Percentiles rank a stretch among this genome's conserved stretches.
Conservation (phyloP, 345 rosid genomes). For the Eutrema japonicum region DNA sequence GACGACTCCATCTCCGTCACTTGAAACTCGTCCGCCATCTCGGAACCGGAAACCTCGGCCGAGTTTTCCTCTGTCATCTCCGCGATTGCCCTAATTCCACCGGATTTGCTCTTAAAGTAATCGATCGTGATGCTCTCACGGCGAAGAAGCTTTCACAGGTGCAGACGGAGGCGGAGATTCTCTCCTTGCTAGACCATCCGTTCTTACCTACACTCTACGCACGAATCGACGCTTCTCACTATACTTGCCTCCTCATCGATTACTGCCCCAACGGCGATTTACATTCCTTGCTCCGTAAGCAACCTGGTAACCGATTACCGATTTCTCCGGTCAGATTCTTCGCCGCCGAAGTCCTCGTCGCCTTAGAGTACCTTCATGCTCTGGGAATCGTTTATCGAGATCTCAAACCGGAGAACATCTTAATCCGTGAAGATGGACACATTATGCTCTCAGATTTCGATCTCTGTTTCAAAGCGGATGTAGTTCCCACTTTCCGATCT, state of each 20-base stretch:
- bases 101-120: slow-evolving; percentile 67
- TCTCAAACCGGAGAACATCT: slow-evolving; percentile 90
- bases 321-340: slow-evolving; percentile 68
- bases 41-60: slow-evolving; percentile 72
- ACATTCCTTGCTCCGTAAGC: slow-evolving; percentile 72
- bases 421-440: slow-evolving; percentile 81
- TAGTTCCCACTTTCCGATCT: slow-evolving; percentile 52
- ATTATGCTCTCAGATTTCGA: slow-evolving; percentile 91
- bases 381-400: slow-evolving; percentile 82
- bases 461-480: slow-evolving; percentile 64
- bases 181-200: slow-evolving; percentile 77
- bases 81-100: slow-evolving; percentile 56
- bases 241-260: slow-evolving; percentile 79
- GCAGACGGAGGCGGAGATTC: slow-evolving; percentile 66
- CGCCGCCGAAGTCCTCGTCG: slow-evolving; percentile 75
- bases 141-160: slow-evolving; percentile 63
- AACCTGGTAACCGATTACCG: slow-evolving; percentile 63
- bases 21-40: slow-evolving; percentile 71
- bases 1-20: slow-evolving; percentile 62
- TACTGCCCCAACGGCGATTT: slow-evolving; percentile 93
- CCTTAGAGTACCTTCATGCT: slow-evolving; percentile 83
- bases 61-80: slow-evolving; percentile 77
- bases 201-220: slow-evolving; percentile 86
- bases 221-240: slow-evolving; percentile 72
- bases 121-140: slow-evolving; percentile 58